Evolutionary conservation across 2,329 filamentous ascomycete species (phyloP).

Genomic region (Fusarium coffeatum): DNA sequence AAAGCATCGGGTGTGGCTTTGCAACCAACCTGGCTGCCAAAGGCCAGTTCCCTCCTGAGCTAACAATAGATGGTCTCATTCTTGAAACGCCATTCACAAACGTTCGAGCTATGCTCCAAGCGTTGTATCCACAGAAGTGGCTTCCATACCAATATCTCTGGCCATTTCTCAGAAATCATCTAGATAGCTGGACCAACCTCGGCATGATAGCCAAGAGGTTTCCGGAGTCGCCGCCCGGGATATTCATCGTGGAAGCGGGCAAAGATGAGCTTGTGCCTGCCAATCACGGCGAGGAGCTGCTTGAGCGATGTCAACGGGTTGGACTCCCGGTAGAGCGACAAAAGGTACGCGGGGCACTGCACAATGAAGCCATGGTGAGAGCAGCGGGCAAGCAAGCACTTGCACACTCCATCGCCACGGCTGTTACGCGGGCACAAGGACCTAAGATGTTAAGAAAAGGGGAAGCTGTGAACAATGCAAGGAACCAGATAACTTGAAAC

Average conservation of each 20-base stretch:
- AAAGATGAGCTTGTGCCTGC: constrained; percentile 69
- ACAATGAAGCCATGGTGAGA: constrained; percentile 66
- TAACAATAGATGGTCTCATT: constrained; percentile 64
- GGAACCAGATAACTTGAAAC: constrained; percentile 24
- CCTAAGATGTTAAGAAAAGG: constrained; percentile 11
- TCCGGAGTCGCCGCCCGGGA: constrained; percentile 47
- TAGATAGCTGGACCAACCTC: constrained; percentile 66
- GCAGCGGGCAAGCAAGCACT: constrained; percentile 46
- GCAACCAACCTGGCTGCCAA: constrained; percentile 69
- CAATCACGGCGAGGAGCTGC: constrained; percentile 60
- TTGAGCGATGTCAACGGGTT: constrained; percentile 60
- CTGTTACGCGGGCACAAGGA: constrained; percentile 35
- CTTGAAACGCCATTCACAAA: constrained; percentile 83
- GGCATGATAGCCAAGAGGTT: constrained; percentile 53
- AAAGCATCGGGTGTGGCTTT: constrained; percentile 80
- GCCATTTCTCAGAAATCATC: constrained; percentile 76
- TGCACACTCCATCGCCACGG: constrained; percentile 44
- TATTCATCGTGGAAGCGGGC: constrained; percentile 67
- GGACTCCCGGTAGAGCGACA: constrained; percentile 59
- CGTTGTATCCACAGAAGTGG: constrained; percentile 82
- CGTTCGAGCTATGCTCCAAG: constrained; percentile 75
- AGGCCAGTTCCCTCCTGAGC: constrained; percentile 51
- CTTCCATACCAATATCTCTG: constrained; percentile 80
- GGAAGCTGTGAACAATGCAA: constrained; percentile 1
- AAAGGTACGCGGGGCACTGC: constrained; percentile 62